Percentiles rank a stretch among this genome's conserved stretches.
phyloP scores from a whole-genome alignment of 441 rosid species.

The Bruguiera hainesii region DNA sequence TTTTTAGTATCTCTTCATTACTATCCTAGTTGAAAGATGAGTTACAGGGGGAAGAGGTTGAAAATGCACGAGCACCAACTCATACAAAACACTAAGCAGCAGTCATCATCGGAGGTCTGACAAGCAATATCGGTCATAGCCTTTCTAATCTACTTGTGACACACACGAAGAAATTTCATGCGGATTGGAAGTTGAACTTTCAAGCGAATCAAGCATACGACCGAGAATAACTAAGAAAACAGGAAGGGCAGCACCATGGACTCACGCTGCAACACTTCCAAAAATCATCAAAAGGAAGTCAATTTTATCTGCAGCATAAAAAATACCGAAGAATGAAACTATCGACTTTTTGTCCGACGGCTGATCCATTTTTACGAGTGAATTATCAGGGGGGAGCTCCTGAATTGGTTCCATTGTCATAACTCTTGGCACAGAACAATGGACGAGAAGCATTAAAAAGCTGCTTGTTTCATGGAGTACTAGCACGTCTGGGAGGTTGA shows the following conservation, averaged over 20 bases:
- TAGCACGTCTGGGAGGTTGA: conserved; percentile 15
- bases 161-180: conserved; percentile 45
- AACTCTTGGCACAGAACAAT: neutral
- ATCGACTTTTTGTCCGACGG: conserved; percentile 18
- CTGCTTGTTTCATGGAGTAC: conserved; percentile 9
- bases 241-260: conserved; percentile 70
- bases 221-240: conserved; percentile 64
- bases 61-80: too few relatives aligned
- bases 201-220: conserved; percentile 69
- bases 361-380: neutral
- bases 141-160: conserved; percentile 44
- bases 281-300: conserved; percentile 57
- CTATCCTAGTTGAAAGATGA: too few relatives aligned
- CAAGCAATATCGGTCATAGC: too few relatives aligned
- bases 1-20: too few relatives aligned
- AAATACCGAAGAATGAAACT: conserved; percentile 61
- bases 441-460: neutral
- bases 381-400: conserved; percentile 21
- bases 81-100: too few relatives aligned
- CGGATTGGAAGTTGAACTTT: conserved; percentile 51
- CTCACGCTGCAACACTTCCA: conserved; percentile 53
- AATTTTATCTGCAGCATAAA: conserved; percentile 52
- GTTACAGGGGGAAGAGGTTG: too few relatives aligned
- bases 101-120: too few relatives aligned
- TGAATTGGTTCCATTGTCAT: conserved; percentile 26